Percentiles rank a stretch among this genome's conserved stretches.
Conservation (phyloP, 2,329 filamentous ascomycete species). For the Pseudogymnoascus sp. region DNA sequence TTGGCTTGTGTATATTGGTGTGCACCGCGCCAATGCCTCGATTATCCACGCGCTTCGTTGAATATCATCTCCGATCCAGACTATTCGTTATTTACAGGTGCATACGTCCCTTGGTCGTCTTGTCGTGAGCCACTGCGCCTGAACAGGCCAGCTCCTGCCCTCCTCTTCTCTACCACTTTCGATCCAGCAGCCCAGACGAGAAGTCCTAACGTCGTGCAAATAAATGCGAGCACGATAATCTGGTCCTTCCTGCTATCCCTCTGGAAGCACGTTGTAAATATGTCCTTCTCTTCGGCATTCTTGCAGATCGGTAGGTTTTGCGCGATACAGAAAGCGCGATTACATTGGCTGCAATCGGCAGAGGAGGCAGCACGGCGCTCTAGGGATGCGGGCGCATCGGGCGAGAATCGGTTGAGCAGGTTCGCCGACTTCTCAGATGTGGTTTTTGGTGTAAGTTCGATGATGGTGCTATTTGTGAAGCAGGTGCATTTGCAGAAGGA, state of each 20-base stretch:
- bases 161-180: conserved; percentile 38
- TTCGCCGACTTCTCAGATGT: conserved; percentile 16
- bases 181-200: conserved; percentile 52
- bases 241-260: conserved; percentile 59
- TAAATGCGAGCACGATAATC: conserved; percentile 58
- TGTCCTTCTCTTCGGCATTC: conserved; percentile 52
- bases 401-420: conserved; percentile 10
- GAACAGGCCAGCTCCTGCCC: conserved; percentile 18
- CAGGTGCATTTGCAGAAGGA: conserved; percentile 65
- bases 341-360: conserved; percentile 48
- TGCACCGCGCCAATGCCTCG: not conserved
- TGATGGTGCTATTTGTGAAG: conserved; percentile 62
- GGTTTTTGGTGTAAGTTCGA: conserved; percentile 40
- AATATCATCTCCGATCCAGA: not conserved
- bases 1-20: not conserved
- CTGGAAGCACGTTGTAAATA: conserved; percentile 57
- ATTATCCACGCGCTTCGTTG: not conserved
- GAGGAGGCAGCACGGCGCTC: not conserved
- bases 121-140: not conserved
- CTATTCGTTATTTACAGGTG: not conserved
- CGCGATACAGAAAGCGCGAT: conserved; percentile 54
- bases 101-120: not conserved
- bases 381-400: not conserved
- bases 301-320: conserved; percentile 56
- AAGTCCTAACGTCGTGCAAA: conserved; percentile 49